These are phyloP conservation scores for Boletus edulis DNA, from an alignment of 768 basidiomycete species.

Conservation along the genomic window DNA sequence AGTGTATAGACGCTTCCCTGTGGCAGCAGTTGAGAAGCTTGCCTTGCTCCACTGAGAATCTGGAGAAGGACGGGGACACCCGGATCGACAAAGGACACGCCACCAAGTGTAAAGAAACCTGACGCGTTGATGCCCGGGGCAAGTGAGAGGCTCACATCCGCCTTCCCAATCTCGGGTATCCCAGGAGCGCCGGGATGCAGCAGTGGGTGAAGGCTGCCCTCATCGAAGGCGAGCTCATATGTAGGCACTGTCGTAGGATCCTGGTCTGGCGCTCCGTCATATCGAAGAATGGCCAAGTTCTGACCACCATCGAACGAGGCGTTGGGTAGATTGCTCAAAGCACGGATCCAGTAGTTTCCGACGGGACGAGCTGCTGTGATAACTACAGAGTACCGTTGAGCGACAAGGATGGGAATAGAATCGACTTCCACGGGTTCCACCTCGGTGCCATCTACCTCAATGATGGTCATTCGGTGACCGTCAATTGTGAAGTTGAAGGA, in stretches of 20 bases:
- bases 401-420: neutral
- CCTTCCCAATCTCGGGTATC: neutral
- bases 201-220: neutral
- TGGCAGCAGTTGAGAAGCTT: slow-evolving; percentile 46
- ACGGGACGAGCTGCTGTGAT: slow-evolving; percentile 29
- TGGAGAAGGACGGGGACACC: slow-evolving; percentile 32
- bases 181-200: neutral
- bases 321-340: slow-evolving; percentile 31
- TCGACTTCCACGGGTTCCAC: neutral
- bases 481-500: slow-evolving; percentile 1
- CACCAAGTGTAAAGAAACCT: neutral
- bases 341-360: slow-evolving; percentile 56
- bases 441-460: neutral
- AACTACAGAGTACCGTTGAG: slow-evolving; percentile 27
- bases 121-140: neutral
- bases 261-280: neutral
- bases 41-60: slow-evolving; percentile 43
- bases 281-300: neutral
- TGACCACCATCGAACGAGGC: neutral
- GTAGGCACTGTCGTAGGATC: neutral
- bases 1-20: slow-evolving; percentile 44
- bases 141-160: neutral
- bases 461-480: slow-evolving; percentile 1
- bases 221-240: neutral
- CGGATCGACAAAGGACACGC: slow-evolving; percentile 25